phyloP scores from a whole-genome alignment of 306 rosid species.

The Ormosia semicastrata region DNA sequence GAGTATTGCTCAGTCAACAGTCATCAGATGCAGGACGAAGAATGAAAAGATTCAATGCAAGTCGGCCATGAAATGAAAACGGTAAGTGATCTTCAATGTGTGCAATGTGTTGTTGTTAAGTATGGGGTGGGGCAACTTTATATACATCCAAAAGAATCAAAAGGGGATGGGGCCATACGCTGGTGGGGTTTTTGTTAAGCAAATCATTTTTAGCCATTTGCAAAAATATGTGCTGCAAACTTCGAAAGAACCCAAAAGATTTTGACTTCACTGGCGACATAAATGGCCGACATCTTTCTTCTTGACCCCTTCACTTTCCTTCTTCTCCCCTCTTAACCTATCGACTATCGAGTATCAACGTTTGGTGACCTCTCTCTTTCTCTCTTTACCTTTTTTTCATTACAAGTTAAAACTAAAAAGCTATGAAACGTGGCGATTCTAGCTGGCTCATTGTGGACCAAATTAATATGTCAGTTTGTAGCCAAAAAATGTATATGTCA shows the following conservation, averaged over 20 bases:
- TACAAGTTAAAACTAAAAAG: background rate
- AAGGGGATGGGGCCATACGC: background rate
- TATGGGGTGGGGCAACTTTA: background rate
- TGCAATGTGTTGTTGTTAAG: background rate
- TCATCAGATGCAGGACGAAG: background rate
- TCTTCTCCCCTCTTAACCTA: background rate
- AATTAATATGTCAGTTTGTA: background rate
- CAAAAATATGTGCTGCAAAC: constrained; percentile 14
- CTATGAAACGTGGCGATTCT: background rate
- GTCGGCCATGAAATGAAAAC: background rate
- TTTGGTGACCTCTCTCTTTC: constrained; percentile 43
- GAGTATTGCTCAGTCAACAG: background rate
- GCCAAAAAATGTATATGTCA: background rate
- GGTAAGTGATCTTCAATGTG: background rate
- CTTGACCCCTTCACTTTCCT: background rate
- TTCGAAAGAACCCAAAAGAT: constrained; percentile 34
- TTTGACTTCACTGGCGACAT: constrained; percentile 42
- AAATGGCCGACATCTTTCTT: constrained; percentile 59
- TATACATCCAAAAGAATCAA: background rate
- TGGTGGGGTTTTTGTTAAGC: background rate
- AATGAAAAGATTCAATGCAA: background rate
- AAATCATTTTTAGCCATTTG: background rate
- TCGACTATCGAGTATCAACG: background rate
- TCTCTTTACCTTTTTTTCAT: background rate
- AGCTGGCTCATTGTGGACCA: background rate